Evolutionary conservation across 371 early-diverging fungal species (phyloP), one percentile per base, ranked within the genome.

Genomic region (Entomophthora muscae): DNA sequence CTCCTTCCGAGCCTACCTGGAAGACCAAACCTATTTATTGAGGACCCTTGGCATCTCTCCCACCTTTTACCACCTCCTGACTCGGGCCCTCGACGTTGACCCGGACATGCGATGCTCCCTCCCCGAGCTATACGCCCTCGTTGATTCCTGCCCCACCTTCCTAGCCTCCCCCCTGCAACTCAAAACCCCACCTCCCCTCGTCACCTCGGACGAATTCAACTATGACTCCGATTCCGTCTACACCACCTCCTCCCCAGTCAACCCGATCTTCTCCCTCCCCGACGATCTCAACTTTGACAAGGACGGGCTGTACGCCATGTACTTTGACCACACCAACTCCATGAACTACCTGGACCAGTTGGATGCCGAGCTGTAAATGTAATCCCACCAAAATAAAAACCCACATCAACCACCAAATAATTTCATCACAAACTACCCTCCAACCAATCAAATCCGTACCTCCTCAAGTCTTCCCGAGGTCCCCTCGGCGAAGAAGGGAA

Each of bases 1-100:
- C 10, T 80, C 87, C n/a, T 91, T 88, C 69, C 65, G 72, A 54
- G 78, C 83, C 60, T 90, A 79, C 68, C 64, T 83, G 5, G 63
- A 69, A 64, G 63, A 78, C 53, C 75, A 72, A 51, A 13, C 24
- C 13, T 62, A 62, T 28, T 28, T 62, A 30, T 27, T 52, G 2
- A 53, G n/a, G 22, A 31, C 32, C 28, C 29, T 62, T 10, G 29
- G 26, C 3, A 22, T 62, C 2, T 27, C 62, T 26, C 13, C 42
- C 26, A 3, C 10, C 23, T 62, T 62, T n/a, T 52, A 62, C 62
- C 32, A 22, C 17, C 13, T 62, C 21, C 29, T 62, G 3, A 62
- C 42, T 10, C 24, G 21, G 10, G 17, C 21, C 23, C 30, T 62
- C 23, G 2, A 29, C 27, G 5, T 26, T 26, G 53, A 62, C 53